Evolutionary conservation across 2,329 filamentous ascomycete genomes (phyloP), one percentile per base, ranked within the genome.

Genomic region (Cladophialophora bantiana): DNA sequence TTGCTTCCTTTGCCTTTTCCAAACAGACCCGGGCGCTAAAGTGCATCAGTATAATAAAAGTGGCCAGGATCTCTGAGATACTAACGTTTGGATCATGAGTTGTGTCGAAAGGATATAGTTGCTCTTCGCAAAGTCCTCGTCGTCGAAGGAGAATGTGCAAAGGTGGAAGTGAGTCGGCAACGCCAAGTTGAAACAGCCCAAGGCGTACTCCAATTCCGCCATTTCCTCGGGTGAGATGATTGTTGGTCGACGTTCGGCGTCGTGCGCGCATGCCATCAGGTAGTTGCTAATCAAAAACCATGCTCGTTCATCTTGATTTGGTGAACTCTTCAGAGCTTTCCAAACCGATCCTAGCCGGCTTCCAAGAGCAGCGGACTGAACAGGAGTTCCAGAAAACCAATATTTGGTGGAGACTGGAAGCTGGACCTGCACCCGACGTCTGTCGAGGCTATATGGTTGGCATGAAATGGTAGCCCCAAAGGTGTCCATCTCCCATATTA

Each of bases 401-500:
- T 54, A 50, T 59, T 65, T 63, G 42, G 66, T 63, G 9, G 66
- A 68, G 20, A 59, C 59, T 18, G 66, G 66, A 18, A 68, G 54
- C 18, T 20, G 58, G 4, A 66, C 63, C 18, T 53, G 20, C 36
- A 68, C 62, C 40, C 63, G 38, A 34, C 65, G 61, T 7, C 61
- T 62, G 34, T 68, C 61, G 42, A 68, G 65, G 13, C 57, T 38
- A 32, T 54, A 68, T 10, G 66, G 66, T 36, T 57, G 60, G 34
- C 62, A 56, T 10, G 62, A 65, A n/a, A 64, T 59, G 26, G 61
- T 64, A 1, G 66, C 65, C 15, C 57, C 56, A 42, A 68, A 68
- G 12, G 62, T 62, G 53, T 68, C 66, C 9, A 68, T 57, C 50
- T 68, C 66, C 66, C 66, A 68, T 15, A 68, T 57, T 18, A 62